Evolutionary conservation across 257 asterid genomes (phyloP), one percentile per base, ranked within the genome.

Genomic region (Petrea volubilis): DNA sequence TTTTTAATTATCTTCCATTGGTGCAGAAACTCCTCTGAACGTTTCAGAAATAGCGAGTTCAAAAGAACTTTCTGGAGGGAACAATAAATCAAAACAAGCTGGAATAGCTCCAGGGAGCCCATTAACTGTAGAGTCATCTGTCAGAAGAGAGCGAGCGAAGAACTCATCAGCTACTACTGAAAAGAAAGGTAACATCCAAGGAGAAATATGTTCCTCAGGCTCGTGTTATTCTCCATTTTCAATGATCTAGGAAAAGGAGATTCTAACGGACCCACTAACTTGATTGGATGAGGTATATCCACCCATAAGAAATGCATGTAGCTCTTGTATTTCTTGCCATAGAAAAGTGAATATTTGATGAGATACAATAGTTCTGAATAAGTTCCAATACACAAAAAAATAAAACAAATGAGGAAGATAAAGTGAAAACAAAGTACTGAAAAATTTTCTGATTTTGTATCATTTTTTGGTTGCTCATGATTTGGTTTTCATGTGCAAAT

Each of bases 171-270:
- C 64, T 60, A 10, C 64, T 31, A 50, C 62, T 58, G 75, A 40
- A 64, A 75, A 79, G 56, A 73, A 78, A 77, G 90, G 87, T 82
- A 20, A 62, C 12, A 36, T 34, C 23, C 60, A 17, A 36, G 57
- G 38, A 13, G 20, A 59, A 64, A 50, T 34, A 24, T 36, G 47
- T 44, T 50, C 31, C 14, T 57, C 12, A 29, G 14, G 50, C 49
- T 62, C 64, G 64, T 27, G 44, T n/a, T 44, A 17, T 61, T 53
- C 36, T 69, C 28, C 74, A 59, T 72, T 61, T 34, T 53, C 27
- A 20, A 41, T 5, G 44, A 33, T 18, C 43, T 27, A 15, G 6
- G 52, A 72, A 63, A 51, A 46, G 70, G 25, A 12, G 41, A 67
- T 63, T 55, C 27, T 44, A 40, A 23, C 63, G 28, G 31, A 43